A percentile compares a stretch with the other conserved stretches of the same genome.
Conservation (phyloP, 2,329 filamentous ascomycete genomes). For the Claviceps purpurea region DNA sequence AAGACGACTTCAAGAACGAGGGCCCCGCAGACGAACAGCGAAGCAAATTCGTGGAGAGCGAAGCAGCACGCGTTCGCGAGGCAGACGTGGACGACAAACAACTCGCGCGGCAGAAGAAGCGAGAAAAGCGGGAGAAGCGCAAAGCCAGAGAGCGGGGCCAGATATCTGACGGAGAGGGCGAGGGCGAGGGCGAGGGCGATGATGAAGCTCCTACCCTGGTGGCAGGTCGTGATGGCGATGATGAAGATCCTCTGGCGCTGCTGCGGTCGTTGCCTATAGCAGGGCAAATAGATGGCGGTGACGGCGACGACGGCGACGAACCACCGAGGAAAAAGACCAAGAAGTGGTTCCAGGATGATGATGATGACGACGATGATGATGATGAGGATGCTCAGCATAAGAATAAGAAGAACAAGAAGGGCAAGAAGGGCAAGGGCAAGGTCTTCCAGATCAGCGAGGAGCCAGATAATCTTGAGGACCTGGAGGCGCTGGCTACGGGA, state of each 20-base stretch:
- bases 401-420: conserved; percentile 19
- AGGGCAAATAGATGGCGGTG: conserved; percentile 26
- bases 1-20: conserved; percentile 62
- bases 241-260: conserved; percentile 38
- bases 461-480: conserved; percentile 66
- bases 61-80: conserved; percentile 55
- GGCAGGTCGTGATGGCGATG: conserved; percentile 27
- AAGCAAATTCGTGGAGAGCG: conserved; percentile 62
- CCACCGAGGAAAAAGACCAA: conserved; percentile 46
- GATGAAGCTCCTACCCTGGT: conserved; percentile 20
- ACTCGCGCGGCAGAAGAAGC: conserved; percentile 61
- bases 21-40: conserved; percentile 68
- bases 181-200: background rate
- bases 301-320: conserved; percentile 29
- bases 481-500: conserved; percentile 63
- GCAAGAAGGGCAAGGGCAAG: conserved; percentile 30
- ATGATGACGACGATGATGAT: conserved; percentile 41
- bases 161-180: conserved; percentile 7
- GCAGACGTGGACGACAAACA: conserved; percentile 78
- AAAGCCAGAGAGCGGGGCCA: conserved; percentile 49
- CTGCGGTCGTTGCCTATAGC: conserved; percentile 43
- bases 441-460: conserved; percentile 51
- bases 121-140: conserved; percentile 61
- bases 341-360: conserved; percentile 68
- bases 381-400: background rate